Base-by-base conservation (phyloP, 192 early-diverging fungal species). In the Coemansia sp. region DNA sequence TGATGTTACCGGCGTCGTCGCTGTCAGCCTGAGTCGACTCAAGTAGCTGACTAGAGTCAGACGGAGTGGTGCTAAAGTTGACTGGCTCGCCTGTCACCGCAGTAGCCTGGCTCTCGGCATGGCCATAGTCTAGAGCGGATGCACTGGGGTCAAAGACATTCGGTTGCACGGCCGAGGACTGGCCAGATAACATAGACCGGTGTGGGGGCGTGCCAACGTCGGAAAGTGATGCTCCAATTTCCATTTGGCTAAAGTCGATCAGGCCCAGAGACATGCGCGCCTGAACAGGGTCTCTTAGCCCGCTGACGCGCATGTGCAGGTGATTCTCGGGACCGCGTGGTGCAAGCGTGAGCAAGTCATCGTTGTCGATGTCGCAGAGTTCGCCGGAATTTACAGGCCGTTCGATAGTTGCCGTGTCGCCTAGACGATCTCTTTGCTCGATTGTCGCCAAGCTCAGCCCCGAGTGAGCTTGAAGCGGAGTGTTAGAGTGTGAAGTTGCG, bases 171-270 rank as follows among this genome's bases (percentile, higher is more conserved):
- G 6, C 28, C 3, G 30, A 30, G 14, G 30, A 16, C 30, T 58
- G 55, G 17, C 30, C 55, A 7, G 60, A 17, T 4, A 58, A 17
- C 2, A 58, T 30, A 33, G 68, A 44, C 42, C 55, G 61, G 11
- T 44, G 37, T 19, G 75, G 62, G 3, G 68, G 72, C 23, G 63
- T 67, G 35, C 43, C 65, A 3, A 69, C 63, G 39, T 77, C 72
- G 10, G 71, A n/a, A 47, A 77, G 71, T 19, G 68, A 77, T 3
- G 39, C 28, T n/a, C 68, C 72, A 30, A 74, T 73, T 38, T 82
- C 80, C 62, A 84, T 72, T 23, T 73, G 64, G 57, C 33, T 73
- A 73, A 84, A 84, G 64, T 84, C 81, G 19, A 84, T 75, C n/a
- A 84, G 65, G 17, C 81, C 81, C 19, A 84, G 70, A 4, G 81